Evolutionary conservation across 805 yeast genomes (phyloP).

Genomic region (Candida gorgasii): DNA sequence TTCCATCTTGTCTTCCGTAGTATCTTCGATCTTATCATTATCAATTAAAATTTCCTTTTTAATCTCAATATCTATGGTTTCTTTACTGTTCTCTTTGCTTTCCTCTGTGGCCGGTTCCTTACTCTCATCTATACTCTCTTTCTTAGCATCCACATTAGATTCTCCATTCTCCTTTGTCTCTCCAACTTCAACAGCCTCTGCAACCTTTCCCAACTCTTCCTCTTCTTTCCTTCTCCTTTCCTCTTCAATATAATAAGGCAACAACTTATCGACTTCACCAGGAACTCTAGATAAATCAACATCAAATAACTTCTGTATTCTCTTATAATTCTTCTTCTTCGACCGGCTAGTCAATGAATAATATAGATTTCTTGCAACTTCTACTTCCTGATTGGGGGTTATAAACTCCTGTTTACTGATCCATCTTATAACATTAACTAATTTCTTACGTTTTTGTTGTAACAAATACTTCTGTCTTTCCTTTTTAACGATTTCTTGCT

Average conservation of each 20-base stretch:
- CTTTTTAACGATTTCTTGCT: conserved; percentile 81
- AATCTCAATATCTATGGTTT: too few species aligned
- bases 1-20: too few species aligned
- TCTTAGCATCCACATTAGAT: conserved; percentile 1
- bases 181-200: not conserved
- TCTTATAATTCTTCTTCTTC: conserved; percentile 47
- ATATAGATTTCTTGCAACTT: conserved; percentile 42
- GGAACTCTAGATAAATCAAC: conserved; percentile 31
- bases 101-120: conserved; percentile 3
- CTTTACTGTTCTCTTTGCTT: too few species aligned
- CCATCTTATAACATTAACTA: conserved; percentile 60
- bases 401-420: conserved; percentile 49
- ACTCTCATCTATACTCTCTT: conserved; percentile 4
- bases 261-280: conserved; percentile 30
- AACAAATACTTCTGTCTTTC: conserved; percentile 73
- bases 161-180: not conserved
- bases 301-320: conserved; percentile 36
- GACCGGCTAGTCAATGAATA: conserved; percentile 34
- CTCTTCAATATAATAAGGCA: conserved; percentile 29
- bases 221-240: conserved; percentile 6
- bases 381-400: conserved; percentile 65
- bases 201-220: not conserved
- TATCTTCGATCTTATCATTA: too few species aligned
- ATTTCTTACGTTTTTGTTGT: conserved; percentile 60
- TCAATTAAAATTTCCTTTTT: too few species aligned